Percentiles rank a stretch among this genome's conserved stretches.
Conservation (phyloP, 345 rosid species). For the Camelina neglecta region DNA sequence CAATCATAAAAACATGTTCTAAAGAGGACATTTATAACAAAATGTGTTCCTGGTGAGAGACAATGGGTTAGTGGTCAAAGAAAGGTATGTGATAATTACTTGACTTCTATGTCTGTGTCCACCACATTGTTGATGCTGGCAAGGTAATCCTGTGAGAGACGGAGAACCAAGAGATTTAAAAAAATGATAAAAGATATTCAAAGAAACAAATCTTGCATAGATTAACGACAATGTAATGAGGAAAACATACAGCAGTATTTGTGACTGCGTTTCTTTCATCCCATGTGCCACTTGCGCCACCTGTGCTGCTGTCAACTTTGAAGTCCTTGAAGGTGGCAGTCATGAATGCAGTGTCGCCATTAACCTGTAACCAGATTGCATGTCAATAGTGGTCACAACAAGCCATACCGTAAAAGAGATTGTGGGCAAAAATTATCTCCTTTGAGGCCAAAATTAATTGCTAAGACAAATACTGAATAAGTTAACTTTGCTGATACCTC, state of each 20-base stretch:
- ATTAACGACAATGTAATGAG: constrained; percentile 6
- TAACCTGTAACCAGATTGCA: constrained; percentile 65
- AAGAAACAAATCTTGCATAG: neutral
- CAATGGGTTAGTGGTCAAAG: neutral
- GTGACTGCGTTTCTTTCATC: constrained; percentile 83
- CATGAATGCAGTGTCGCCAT: constrained; percentile 93
- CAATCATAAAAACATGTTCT: constrained; percentile 8
- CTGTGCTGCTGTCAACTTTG: constrained; percentile 67
- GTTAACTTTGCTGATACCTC: constrained; percentile 60
- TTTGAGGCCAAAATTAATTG: neutral
- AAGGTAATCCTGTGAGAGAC: constrained; percentile 71
- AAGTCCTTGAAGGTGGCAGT: constrained; percentile 87
- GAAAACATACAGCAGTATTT: constrained; percentile 72
- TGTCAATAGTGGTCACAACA: constrained; percentile 20
- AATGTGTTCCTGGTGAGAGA: neutral
- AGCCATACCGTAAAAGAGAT: neutral
- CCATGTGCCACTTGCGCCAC: constrained; percentile 70
- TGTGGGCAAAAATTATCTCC: neutral
- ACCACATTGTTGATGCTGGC: constrained; percentile 74
- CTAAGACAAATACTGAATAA: neutral
- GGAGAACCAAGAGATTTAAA: neutral
- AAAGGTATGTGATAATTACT: constrained; percentile 51
- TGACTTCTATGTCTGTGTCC: constrained; percentile 65
- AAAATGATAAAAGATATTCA: constrained; percentile 13
- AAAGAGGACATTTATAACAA: neutral